These are phyloP conservation scores for Fusarium torulosum DNA, from an alignment of 2,329 filamentous ascomycete species.

Conservation along the genomic window DNA sequence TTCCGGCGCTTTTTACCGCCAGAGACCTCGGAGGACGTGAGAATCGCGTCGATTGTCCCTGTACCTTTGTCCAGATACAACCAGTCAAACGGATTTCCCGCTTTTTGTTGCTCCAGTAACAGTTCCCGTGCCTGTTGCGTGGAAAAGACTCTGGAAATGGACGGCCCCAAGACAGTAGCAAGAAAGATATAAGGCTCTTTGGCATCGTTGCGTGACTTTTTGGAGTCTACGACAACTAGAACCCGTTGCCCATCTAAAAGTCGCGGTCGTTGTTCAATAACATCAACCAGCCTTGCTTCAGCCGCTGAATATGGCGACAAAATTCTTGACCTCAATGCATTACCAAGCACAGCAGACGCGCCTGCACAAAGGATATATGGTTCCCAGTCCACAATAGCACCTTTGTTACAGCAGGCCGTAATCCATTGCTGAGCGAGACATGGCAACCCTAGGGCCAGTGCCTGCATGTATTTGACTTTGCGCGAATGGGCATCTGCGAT, in stretches of 20 bases:
- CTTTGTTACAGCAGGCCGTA: conserved; percentile 73
- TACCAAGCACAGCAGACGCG: conserved; percentile 79
- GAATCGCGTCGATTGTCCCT: conserved; percentile 65
- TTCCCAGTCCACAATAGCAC: conserved; percentile 76
- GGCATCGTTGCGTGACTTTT: conserved; percentile 71
- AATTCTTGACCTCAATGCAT: conserved; percentile 80
- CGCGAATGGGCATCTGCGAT: conserved; percentile 89
- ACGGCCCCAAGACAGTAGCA: conserved; percentile 80
- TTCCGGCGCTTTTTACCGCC: conserved; percentile 58
- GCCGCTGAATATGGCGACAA: conserved; percentile 71
- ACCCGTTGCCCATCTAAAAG: conserved; percentile 75
- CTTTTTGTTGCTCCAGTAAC: conserved; percentile 64
- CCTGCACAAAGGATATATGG: conserved; percentile 89
- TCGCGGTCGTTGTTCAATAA: conserved; percentile 70
- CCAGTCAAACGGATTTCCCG: conserved; percentile 74
- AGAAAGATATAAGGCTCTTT: conserved; percentile 84
- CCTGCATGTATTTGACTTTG: conserved; percentile 93
- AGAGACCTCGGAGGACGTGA: conserved; percentile 48
- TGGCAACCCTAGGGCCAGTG: conserved; percentile 87
- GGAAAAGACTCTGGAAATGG: conserved; percentile 74
- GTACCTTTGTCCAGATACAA: conserved; percentile 80
- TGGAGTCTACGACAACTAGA: conserved; percentile 73
- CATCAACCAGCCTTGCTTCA: conserved; percentile 67
- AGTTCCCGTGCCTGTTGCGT: conserved; percentile 72
- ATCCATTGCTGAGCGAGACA: conserved; percentile 89